Evolutionary conservation across 192 early-diverging fungal genomes (phyloP), one percentile per base, ranked within the genome.

Genomic region (Globomyces pollinis-pini): DNA sequence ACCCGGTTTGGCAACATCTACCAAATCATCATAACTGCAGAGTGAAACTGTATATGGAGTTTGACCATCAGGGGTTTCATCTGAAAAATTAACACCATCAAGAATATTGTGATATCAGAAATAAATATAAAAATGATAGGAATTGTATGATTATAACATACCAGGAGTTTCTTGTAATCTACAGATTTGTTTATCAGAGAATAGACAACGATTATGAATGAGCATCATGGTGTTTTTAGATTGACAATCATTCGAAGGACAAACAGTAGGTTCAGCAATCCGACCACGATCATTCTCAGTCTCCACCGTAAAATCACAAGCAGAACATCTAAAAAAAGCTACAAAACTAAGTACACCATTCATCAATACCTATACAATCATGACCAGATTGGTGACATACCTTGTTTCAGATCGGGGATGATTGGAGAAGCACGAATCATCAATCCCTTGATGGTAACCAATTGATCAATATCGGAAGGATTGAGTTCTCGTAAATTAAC

Each of bases 11-110:
- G 78, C 74, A 20, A 88, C 81, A 67, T 98, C 95, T 0, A 96
- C 93, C 38, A 98, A 69, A 59, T 98, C 93, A 61, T 98, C 93
- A 67, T 95, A 94, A 61, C 89, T 66, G 50, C 83, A 88, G 62
- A 98, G 57, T 0, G 93, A 86, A 5, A 98, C 91, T 11, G 91
- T 91, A 66, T 98, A 91, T n/a, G 95, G 95, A 8, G 95, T 98
- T 69, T 98, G 92, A 30, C 95, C 95, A 57, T 96, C 95, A 23
- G 95, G 95, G 36, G 95, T 91, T 24, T 79, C 74, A 71, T 91
- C 88, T 87, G 62, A n/a, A n/a, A n/a, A n/a, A n/a, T n/a, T n/a
- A n/a, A n/a, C n/a, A n/a, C n/a, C n/a, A n/a, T n/a, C n/a, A n/a
- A n/a, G n/a, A n/a, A n/a, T n/a, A n/a, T n/a, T n/a, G n/a, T n/a